Evolutionary conservation across 1,284 basidiomycete species (phyloP).

Genomic region (Ganoderma sinense): DNA sequence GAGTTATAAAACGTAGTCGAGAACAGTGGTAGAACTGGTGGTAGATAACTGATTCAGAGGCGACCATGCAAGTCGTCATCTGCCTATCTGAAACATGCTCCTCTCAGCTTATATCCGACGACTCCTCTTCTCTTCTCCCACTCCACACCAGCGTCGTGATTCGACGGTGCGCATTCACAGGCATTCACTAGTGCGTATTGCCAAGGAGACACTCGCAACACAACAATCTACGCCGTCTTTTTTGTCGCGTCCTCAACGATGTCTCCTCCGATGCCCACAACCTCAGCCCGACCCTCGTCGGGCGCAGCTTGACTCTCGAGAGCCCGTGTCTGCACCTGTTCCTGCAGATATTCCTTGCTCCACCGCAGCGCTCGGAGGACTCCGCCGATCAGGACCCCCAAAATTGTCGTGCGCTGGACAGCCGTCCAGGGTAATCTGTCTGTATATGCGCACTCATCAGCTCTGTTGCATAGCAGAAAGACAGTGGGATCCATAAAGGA

Average conservation of each 20-base stretch:
- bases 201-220: neutral
- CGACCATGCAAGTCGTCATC: constrained; percentile 20
- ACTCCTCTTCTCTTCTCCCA: constrained; percentile 14
- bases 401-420: constrained; percentile 53
- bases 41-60: constrained; percentile 2
- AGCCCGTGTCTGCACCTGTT: constrained; percentile 32
- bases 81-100: constrained; percentile 12
- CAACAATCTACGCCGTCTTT: constrained; percentile 7
- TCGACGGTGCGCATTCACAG: neutral
- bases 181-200: constrained; percentile 3
- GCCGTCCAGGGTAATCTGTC: constrained; percentile 67
- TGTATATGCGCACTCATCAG: constrained; percentile 40
- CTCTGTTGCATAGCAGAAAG: constrained; percentile 3
- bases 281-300: constrained; percentile 32
- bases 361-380: constrained; percentile 60
- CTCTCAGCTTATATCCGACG: constrained; percentile 11
- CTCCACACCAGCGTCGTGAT: constrained; percentile 15
- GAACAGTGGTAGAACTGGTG: constrained; percentile 6
- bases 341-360: constrained; percentile 48
- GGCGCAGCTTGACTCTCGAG: constrained; percentile 29
- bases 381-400: constrained; percentile 62
- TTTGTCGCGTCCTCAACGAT: constrained; percentile 12
- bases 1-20: constrained; percentile 15
- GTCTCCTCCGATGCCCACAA: constrained; percentile 21
- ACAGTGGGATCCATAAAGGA: constrained; percentile 8